phyloP scores from a whole-genome alignment of 495 filamentous ascomycete species.

The Penicillium soppii region DNA sequence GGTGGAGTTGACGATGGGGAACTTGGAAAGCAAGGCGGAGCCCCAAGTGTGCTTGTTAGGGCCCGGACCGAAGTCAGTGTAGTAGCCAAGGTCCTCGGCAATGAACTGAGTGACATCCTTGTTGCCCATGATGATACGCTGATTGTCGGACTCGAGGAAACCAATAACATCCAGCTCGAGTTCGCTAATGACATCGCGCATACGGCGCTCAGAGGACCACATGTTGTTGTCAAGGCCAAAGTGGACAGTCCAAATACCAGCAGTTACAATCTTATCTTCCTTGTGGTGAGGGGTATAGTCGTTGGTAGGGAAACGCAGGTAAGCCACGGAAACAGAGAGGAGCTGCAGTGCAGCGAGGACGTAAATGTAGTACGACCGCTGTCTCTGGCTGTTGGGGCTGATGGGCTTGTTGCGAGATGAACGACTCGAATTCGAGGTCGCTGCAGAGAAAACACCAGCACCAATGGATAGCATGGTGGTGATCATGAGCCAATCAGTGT shows the following conservation, averaged over 20 bases:
- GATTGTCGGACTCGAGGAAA: constrained; percentile 87
- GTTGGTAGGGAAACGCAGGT: constrained; percentile 91
- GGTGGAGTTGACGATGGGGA: constrained; percentile 95
- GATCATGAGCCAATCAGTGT: constrained; percentile 92
- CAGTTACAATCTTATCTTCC: constrained; percentile 80
- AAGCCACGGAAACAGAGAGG: constrained; percentile 75
- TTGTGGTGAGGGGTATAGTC: constrained; percentile 89
- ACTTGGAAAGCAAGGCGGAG: constrained; percentile 87
- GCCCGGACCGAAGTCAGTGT: constrained; percentile 94
- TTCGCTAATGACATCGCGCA: constrained; percentile 89
- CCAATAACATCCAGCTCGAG: constrained; percentile 94
- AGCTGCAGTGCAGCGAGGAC: constrained; percentile 72
- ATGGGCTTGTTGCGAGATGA: constrained; percentile 49
- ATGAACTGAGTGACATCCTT: constrained; percentile 94
- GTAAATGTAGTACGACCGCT: constrained; percentile 71
- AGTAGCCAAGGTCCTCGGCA: constrained; percentile 96
- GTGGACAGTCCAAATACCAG: constrained; percentile 99
- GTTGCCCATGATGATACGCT: constrained; percentile 99
- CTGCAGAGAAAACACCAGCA: constrained; percentile 76
- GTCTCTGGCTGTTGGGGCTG: constrained; percentile 52
- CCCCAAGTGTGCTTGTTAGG: constrained; percentile 99
- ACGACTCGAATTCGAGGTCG: constrained; percentile 48
- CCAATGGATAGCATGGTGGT: constrained; percentile 82
- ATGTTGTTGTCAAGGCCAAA: constrained; percentile 98
- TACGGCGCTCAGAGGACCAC: constrained; percentile 94